A percentile compares a stretch with the other conserved stretches of the same genome.
phyloP scores from a whole-genome alignment of 1,139 yeast species.

The Geotrichum carabidarum region DNA sequence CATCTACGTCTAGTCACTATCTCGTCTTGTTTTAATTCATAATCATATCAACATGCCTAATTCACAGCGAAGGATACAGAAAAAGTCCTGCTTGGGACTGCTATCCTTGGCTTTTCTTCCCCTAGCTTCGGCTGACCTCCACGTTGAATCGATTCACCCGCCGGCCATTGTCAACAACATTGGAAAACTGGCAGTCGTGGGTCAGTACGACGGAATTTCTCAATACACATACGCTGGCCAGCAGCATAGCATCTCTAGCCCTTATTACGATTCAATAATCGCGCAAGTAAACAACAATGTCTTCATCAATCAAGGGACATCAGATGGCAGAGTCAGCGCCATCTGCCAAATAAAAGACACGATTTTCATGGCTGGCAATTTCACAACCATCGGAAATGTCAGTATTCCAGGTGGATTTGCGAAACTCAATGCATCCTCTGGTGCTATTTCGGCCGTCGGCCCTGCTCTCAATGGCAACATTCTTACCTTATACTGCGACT shows the following conservation, averaged over 20 bases:
- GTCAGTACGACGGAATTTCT: conserved; percentile 59
- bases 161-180: conserved; percentile 31
- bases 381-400: conserved; percentile 38
- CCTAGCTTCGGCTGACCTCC: conserved; percentile 5
- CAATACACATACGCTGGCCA: conserved; percentile 53
- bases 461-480: conserved; percentile 48
- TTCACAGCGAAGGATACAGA: conserved; percentile 2
- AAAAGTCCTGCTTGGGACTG: background rate
- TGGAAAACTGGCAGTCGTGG: conserved; percentile 56
- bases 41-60: background rate
- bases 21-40: background rate
- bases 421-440: conserved; percentile 48
- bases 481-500: conserved; percentile 47
- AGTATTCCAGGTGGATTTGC: conserved; percentile 49
- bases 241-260: conserved; percentile 24
- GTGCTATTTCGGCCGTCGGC: conserved; percentile 32
- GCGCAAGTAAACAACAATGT: conserved; percentile 24
- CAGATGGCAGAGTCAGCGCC: conserved; percentile 34
- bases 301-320: conserved; percentile 12
- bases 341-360: conserved; percentile 40
- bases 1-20: background rate
- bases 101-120: background rate
- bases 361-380: conserved; percentile 46
- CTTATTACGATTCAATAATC: conserved; percentile 25
- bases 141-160: conserved; percentile 10